A percentile compares a stretch with the other conserved stretches of the same genome.
phyloP scores from a whole-genome alignment of 2,329 filamentous ascomycete species.

The Mycosphaerella sp. region DNA sequence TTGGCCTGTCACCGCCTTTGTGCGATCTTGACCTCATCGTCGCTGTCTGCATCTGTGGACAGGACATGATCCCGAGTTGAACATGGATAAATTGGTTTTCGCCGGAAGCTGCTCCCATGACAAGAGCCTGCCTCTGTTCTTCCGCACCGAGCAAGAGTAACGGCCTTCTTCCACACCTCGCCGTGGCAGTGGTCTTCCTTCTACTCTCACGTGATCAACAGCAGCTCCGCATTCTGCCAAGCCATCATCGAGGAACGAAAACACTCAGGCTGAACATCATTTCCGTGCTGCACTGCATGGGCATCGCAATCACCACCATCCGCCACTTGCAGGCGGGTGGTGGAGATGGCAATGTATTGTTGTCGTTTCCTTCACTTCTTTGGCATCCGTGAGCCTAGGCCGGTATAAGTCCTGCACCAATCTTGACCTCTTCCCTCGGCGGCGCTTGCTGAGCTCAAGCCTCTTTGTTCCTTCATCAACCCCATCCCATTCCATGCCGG shows the following conservation, averaged over 20 bases:
- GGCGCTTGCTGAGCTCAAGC: not conserved
- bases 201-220: not conserved
- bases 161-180: not conserved
- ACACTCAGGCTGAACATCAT: not conserved
- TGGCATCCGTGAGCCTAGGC: conserved; percentile 2
- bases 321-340: conserved; percentile 1
- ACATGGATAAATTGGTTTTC: not conserved
- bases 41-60: not conserved
- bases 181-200: not conserved
- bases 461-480: not conserved
- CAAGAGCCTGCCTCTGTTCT: not conserved
- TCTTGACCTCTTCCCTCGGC: not conserved
- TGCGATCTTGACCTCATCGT: not conserved
- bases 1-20: not conserved
- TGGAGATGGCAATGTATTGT: conserved; percentile 4
- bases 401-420: conserved; percentile 7
- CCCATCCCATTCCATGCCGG: not conserved
- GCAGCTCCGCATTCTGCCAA: not conserved
- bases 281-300: not conserved
- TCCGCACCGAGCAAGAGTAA: not conserved
- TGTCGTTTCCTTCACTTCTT: not conserved
- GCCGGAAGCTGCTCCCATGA: not conserved
- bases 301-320: conserved; percentile 2
- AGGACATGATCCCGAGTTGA: not conserved
- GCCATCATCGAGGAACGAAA: not conserved